Evolutionary conservation across 176 grass and related monocot species (phyloP).

Genomic region (Melocanna baccifera): DNA sequence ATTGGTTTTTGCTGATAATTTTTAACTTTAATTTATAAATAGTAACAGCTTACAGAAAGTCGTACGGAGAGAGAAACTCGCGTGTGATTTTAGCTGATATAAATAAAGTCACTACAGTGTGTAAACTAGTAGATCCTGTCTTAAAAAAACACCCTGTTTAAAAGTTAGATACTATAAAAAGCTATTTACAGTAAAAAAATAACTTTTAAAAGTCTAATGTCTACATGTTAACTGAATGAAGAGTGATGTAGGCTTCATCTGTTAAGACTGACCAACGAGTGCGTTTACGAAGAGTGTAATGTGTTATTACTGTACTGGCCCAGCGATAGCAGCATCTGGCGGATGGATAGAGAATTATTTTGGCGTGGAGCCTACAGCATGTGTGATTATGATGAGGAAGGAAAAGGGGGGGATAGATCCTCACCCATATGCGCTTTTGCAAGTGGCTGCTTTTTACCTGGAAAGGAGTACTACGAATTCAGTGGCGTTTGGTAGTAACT

Average conservation of each 20-base stretch:
- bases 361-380: constrained; percentile 15
- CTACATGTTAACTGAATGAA: background rate
- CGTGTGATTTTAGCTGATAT: no score
- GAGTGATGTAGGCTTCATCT: background rate
- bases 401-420: background rate
- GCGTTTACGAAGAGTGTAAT: background rate
- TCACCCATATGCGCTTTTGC: background rate
- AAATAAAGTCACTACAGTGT: no score
- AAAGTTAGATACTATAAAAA: no score
- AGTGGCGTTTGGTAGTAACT: no score
- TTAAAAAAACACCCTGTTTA: no score
- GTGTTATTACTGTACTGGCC: background rate
- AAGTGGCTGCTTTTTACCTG: constrained; percentile 11
- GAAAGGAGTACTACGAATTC: background rate
- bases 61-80: no score
- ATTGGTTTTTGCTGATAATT: no score
- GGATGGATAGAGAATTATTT: constrained; percentile 5
- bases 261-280: background rate
- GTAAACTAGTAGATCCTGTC: no score
- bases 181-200: no score
- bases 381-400: background rate
- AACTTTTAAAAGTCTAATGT: no score
- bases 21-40: no score
- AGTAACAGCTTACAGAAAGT: no score
- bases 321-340: background rate